Percentiles rank a stretch among this genome's conserved stretches.
Evolutionary conservation across 225 moss, liverwort and hornwort genomes (phyloP).

Genomic region (Neckera pumila): DNA sequence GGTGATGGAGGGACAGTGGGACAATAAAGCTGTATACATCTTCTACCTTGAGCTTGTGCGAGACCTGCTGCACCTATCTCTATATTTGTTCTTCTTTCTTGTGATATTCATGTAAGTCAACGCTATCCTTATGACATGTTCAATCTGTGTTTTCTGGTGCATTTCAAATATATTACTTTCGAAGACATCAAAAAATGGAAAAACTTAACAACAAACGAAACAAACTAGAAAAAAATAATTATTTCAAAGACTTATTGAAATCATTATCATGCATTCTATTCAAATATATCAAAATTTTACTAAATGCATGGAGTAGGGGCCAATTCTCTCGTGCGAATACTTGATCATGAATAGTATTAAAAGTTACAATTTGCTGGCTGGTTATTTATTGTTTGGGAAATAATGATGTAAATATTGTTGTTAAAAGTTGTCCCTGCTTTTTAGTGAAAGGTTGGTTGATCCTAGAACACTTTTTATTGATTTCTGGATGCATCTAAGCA

Average conservation of each 20-base stretch:
- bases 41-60: conserved; percentile 92
- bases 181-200: neutral
- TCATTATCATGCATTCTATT: too few relatives aligned
- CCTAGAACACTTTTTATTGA: neutral
- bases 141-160: neutral
- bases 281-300: too few relatives aligned
- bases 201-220: neutral
- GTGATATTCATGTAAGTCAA: conserved; percentile 79
- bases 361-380: neutral
- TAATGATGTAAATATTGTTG: neutral
- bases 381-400: neutral
- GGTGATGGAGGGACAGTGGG: conserved; percentile 69
- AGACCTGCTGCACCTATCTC: conserved; percentile 76
- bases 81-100: conserved; percentile 82
- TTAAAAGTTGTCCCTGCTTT: neutral
- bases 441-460: neutral
- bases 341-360: neutral
- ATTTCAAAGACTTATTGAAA: too few relatives aligned
- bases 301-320: neutral
- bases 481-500: neutral
- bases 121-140: neutral
- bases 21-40: conserved; percentile 72
- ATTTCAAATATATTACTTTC: neutral
- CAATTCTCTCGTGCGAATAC: neutral
- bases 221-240: neutral